Evolutionary conservation across 306 rosid species (phyloP), one percentile per base, ranked within the genome.

Genomic region (Glycine latifolia): DNA sequence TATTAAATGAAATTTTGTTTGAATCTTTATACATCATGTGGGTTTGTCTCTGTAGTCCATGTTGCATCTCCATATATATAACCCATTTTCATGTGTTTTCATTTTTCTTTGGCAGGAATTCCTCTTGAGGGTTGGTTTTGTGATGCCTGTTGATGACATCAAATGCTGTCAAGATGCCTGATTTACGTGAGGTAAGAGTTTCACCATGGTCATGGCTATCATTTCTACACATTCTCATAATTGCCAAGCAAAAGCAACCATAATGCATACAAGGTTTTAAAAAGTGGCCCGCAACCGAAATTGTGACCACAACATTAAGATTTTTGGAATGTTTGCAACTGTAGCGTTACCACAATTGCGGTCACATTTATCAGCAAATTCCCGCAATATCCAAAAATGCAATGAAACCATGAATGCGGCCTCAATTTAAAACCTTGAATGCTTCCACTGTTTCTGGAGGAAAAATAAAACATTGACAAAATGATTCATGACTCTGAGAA

Each of bases 151-250:
- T 26, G 61, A 89, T 86, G 82, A 84, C 84, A 43, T 82, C 86
- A 67, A 89, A 86, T 68, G 89, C 89, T 69, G 47, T 39, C 76
- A 85, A 82, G 74, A 84, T 81, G 87, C 85, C 85, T 75, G 82
- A 85, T 60, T 75, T 76, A 41, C 80, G 79, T 15, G 88, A 87
- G 89, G 97, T 89, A 87, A 88, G 78, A 72, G 67, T 77, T 77
- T n/a, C 37, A 48, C 71, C 70, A 58, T 48, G 46, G 59, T 12
- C 6, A 12, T 53, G 31, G 31, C 31, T 26, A 26, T 79, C 10
- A 9, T 66, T 15, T 71, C 53, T 8, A 41, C 6, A 52, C 48
- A 43, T 35, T 0, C 81, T 3, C 81, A 58, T 50, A 77, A 53
- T 53, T 77, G 39, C 31, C 31, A 26, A 26, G 31, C 31, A 26